Base-by-base conservation (phyloP, 305 asterid genomes). In the Rubia peregrina region DNA sequence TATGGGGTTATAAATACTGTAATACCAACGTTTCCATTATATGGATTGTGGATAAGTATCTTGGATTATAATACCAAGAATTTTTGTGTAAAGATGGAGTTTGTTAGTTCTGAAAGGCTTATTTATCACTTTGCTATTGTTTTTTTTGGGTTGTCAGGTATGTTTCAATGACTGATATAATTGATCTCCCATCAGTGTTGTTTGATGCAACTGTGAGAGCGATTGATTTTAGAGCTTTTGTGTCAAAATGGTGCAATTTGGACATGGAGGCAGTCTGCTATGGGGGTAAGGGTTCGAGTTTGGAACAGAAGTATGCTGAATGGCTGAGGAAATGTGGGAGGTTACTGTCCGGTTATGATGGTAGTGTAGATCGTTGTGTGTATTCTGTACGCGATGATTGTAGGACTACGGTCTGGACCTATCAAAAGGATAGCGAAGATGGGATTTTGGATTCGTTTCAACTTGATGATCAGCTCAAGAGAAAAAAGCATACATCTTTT, bases 361-460 rank as follows among this genome's bases (percentile, higher is more conserved):
- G 87, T 73, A 85, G 78, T 71, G 71, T 74, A 26, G 78, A 73
- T 68, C 72, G 67, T 42, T 94, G 98, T 80, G 42, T 91, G 68
- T 85, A 78, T 77, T 87, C 95, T 73, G 78, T 89, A 6, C 87
- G 83, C 68, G 95, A 87, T 30, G 98, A 94, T 80, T 94, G 98
- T 75, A 81, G 90, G 80, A 83, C 85, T 13, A 83, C 96, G 16
- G 89, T 94, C 44, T 94, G 98, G 98, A 88, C 96, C 48, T 94
- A 87, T 82, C 86, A 83, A 71, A 83, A 81, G 17, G 82, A 80
- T 22, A 76, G 63, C 11, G 86, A 81, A 70, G 76, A 92, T 74
- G 98, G 89, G 66, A 72, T 75, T 71, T 70, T 88, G 68, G 98
- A 94, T 81, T 84, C 89, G 2, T 91, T 89, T 82, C 98, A 94